A percentile compares a stretch with the other conserved stretches of the same genome.
phyloP scores from a whole-genome alignment of 1,139 yeast species.

The Sugiyamaella pinicola region DNA sequence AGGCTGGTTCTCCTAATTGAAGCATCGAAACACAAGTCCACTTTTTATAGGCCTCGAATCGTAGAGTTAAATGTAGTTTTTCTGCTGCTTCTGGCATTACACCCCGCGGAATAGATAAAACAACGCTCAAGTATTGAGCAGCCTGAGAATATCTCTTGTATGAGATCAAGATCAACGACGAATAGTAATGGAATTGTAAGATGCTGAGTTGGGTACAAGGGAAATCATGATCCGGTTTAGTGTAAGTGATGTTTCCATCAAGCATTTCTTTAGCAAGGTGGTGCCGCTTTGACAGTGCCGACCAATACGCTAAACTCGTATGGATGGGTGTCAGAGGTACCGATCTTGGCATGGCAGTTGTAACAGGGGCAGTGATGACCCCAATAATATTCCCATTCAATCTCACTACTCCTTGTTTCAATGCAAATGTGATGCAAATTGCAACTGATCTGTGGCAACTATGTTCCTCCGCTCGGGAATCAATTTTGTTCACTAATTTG shows the following conservation, averaged over 20 bases:
- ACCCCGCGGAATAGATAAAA: constrained; percentile 24
- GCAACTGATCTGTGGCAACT: background rate
- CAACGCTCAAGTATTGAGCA: constrained; percentile 30
- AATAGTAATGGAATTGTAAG: constrained; percentile 33
- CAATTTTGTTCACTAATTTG: background rate
- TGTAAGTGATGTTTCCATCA: background rate
- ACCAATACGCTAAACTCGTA: constrained; percentile 17
- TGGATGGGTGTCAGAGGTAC: constrained; percentile 7
- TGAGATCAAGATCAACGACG: constrained; percentile 30
- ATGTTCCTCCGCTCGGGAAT: background rate
- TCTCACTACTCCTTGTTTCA: constrained; percentile 1
- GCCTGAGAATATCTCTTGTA: constrained; percentile 32
- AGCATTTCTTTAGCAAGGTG: constrained; percentile 9
- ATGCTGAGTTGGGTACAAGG: constrained; percentile 17
- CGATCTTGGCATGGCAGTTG: no score
- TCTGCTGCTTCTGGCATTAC: background rate
- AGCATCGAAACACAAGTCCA: constrained; percentile 14
- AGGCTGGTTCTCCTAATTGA: background rate
- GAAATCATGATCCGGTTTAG: constrained; percentile 6
- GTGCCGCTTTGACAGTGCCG: constrained; percentile 5
- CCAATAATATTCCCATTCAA: background rate
- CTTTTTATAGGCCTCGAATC: constrained; percentile 4
- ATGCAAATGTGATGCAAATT: constrained; percentile 8
- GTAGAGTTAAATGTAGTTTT: background rate
- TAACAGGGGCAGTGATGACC: background rate